These are phyloP conservation scores for Mycosphaerella sp. DNA, from an alignment of 2,329 filamentous ascomycete genomes.

Conservation along the genomic window DNA sequence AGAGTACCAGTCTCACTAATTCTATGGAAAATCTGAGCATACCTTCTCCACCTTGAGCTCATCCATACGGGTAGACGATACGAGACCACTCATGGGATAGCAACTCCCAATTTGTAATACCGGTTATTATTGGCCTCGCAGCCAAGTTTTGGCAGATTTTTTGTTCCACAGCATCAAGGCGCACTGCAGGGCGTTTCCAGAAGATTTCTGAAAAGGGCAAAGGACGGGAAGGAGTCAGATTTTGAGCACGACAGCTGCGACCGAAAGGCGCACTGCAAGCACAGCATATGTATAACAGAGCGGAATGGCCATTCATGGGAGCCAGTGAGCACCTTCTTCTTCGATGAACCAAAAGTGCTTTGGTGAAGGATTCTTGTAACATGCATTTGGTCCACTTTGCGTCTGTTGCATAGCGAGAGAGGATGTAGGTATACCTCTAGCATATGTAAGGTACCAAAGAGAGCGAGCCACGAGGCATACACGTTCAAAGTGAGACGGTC, in stretches of 20 bases:
- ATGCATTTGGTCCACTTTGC: not conserved
- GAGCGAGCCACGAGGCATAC: not conserved
- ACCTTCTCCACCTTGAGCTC: constrained; percentile 9
- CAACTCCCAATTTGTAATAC: constrained; percentile 2
- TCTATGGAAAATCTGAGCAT: constrained; percentile 17
- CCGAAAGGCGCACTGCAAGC: constrained; percentile 11
- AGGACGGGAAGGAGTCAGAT: constrained; percentile 5
- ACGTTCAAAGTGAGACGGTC: too few species aligned
- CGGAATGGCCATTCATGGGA: constrained; percentile 4
- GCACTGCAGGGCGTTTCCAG: constrained; percentile 15
- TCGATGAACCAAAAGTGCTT: constrained; percentile 1
- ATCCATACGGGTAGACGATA: not conserved
- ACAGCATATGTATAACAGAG: constrained; percentile 21
- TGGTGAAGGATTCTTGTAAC: not conserved
- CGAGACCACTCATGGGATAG: not conserved
- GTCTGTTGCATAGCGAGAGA: constrained; percentile 4
- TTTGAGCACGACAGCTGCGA: constrained; percentile 8
- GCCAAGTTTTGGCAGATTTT: constrained; percentile 3
- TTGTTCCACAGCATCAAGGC: constrained; percentile 12
- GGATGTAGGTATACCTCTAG: constrained; percentile 3
- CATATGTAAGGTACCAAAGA: constrained; percentile 2
- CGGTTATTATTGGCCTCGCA: not conserved
- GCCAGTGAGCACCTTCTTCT: constrained; percentile 4
- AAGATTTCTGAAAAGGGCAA: constrained; percentile 12
- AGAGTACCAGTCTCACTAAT: constrained; percentile 13